Conservation (phyloP, 2,329 filamentous ascomycete genomes). For the Ascochyta pisi region DNA sequence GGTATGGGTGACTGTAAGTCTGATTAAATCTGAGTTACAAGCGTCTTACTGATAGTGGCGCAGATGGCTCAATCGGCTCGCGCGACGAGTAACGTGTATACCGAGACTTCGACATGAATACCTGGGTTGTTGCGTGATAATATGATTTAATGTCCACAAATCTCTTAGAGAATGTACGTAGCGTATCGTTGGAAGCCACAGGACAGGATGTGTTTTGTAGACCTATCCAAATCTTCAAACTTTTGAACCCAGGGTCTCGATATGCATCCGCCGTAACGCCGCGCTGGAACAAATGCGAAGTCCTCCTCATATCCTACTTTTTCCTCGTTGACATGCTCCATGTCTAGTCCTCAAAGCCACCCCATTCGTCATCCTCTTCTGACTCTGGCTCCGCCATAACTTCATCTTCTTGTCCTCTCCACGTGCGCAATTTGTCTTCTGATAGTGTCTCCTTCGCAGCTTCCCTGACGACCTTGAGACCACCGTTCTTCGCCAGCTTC, state of each 20-base stretch:
- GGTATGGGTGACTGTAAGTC: conserved; percentile 18
- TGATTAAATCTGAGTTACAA: not conserved
- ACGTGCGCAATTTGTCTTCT: conserved; percentile 77
- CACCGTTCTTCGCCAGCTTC: conserved; percentile 62
- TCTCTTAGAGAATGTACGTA: not conserved
- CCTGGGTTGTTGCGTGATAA: not conserved
- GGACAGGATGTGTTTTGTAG: not conserved
- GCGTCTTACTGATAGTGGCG: not conserved
- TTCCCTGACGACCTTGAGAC: conserved; percentile 74
- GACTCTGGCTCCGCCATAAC: conserved; percentile 45
- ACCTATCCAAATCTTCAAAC: not conserved
- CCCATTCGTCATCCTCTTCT: conserved; percentile 69
- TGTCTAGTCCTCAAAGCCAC: conserved; percentile 70
- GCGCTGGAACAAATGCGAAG: conserved; percentile 31
- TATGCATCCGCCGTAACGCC: conserved; percentile 33
- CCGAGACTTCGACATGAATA: not conserved
- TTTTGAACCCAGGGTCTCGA: not conserved
- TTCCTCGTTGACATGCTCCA: not conserved
- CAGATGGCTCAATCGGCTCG: conserved; percentile 18
- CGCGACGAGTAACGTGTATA: conserved; percentile 2
- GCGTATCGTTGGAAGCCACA: not conserved
- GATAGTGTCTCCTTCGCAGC: conserved; percentile 73
- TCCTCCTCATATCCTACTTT: not conserved
- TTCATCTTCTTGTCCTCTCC: conserved; percentile 52
- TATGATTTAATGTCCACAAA: conserved; percentile 1